Percentiles rank a stretch among this genome's conserved stretches.
phyloP scores from a whole-genome alignment of 805 yeast species.

The Teunomyces aglyptinius region DNA sequence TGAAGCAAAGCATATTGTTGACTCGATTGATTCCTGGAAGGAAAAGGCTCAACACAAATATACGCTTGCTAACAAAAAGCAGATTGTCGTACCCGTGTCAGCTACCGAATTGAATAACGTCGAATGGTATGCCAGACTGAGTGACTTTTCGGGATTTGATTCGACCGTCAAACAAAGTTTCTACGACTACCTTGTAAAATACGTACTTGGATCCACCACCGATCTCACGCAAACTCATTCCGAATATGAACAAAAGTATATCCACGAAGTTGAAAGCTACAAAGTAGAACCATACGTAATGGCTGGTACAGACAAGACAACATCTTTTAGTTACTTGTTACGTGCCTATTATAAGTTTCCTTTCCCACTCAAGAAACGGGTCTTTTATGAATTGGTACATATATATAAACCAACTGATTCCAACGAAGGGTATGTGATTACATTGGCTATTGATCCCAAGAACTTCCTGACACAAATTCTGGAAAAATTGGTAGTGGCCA shows the following conservation, averaged over 20 bases:
- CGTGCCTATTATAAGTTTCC: slow-evolving; percentile 34
- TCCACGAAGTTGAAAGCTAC: slow-evolving; percentile 30
- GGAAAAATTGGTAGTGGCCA: slow-evolving; percentile 24
- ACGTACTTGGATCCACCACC: slow-evolving; percentile 11
- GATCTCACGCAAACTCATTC: slow-evolving; percentile 29
- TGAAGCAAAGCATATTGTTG: slow-evolving; percentile 12
- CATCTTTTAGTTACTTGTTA: slow-evolving; percentile 26
- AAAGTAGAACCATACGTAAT: slow-evolving; percentile 17
- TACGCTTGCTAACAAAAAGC: slow-evolving; percentile 8
- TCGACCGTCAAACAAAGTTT: slow-evolving; percentile 10
- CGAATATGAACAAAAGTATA: slow-evolving; percentile 34
- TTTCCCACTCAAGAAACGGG: slow-evolving; percentile 34
- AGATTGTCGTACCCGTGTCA: slow-evolving; percentile 12
- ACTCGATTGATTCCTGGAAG: slow-evolving; percentile 13
- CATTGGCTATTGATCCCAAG: slow-evolving; percentile 33
- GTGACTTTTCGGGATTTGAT: slow-evolving; percentile 13
- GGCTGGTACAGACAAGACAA: slow-evolving; percentile 12
- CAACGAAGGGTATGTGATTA: slow-evolving; percentile 27
- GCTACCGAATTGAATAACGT: slow-evolving; percentile 11
- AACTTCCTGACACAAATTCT: slow-evolving; percentile 13
- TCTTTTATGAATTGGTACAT: slow-evolving; percentile 37
- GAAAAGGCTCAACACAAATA: slow-evolving; percentile 9
- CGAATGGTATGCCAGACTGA: slow-evolving; percentile 14
- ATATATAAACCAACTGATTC: slow-evolving; percentile 17
- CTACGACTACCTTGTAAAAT: slow-evolving; percentile 9